Conservation (phyloP, 495 filamentous ascomycete species). For the Rhizodiscina lignyota region DNA sequence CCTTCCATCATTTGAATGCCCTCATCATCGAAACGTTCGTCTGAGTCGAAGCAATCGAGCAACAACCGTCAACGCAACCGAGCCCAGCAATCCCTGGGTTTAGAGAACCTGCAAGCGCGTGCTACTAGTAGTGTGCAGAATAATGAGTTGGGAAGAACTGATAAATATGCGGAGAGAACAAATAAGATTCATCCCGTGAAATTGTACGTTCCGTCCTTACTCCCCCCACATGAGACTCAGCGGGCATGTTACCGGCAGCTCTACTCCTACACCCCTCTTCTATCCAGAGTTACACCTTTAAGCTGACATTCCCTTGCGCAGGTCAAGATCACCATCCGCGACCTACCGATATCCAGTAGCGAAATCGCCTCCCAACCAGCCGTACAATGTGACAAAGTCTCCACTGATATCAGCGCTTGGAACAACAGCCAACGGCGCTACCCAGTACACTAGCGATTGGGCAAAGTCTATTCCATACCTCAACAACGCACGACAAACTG, state of each 20-base stretch:
- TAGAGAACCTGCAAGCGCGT: too few species aligned
- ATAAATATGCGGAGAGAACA: constrained; percentile 15
- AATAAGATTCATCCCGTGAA: constrained; percentile 14
- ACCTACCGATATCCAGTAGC: constrained; percentile 6
- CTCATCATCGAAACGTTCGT: not conserved
- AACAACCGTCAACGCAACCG: not conserved
- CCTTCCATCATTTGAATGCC: constrained; percentile 1
- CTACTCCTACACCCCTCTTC: not conserved
- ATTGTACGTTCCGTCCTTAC: constrained; percentile 6
- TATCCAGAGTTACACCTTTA: not conserved
- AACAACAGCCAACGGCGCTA: constrained; percentile 11
- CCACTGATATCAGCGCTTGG: constrained; percentile 16
- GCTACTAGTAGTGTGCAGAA: not conserved
- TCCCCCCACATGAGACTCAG: not conserved
- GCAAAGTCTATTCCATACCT: constrained; percentile 17
- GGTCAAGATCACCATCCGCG: constrained; percentile 1
- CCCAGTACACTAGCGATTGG: constrained; percentile 20
- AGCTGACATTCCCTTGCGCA: not conserved
- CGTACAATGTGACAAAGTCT: too few species aligned
- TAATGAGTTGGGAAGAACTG: constrained; percentile 17
- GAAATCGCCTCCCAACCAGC: constrained; percentile 8
- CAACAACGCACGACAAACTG: constrained; percentile 9
- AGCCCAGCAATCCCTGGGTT: not conserved
- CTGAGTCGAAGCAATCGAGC: not conserved
- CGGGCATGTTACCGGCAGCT: not conserved